Base-by-base conservation (phyloP, 495 filamentous ascomycete genomes). In the Astrothelium macrocarpum region DNA sequence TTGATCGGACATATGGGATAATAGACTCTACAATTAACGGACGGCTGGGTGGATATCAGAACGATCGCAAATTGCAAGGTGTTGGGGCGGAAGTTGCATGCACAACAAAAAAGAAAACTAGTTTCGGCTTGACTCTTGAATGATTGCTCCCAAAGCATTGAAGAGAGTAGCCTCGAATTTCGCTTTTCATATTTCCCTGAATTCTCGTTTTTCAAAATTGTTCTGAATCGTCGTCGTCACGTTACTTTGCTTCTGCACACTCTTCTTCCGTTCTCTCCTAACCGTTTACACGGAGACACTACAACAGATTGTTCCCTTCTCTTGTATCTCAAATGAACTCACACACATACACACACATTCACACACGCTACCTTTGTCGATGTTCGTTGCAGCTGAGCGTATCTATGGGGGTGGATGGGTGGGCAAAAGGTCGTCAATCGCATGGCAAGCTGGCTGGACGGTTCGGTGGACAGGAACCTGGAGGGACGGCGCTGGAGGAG, bases 371-470 rank as follows among this genome's bases (percentile, higher is more conserved):
- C 9, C 49, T 11, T 56, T 56, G 49, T 56, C 49, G 25, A 56
- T 56, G 49, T 56, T 20, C 29, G 49, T 56, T 56, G 49, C 49
- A 56, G 49, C 49, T 56, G 49, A 56, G 49, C 49, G 49, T 56
- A 56, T 56, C 49, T 56, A 56, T 56, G n/a, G 49, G 49, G 43
- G 3, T 20, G 26, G 49, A 9, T 14, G 14, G 14, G 14, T 39
- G 34, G 14, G 20, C 20, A 56, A n/a, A 5, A 20, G n/a, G n/a
- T n/a, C n/a, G n/a, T n/a, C n/a, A n/a, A n/a, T n/a, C n/a, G n/a
- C n/a, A n/a, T n/a, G n/a, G 9, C 12, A 56, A 29, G 23, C 25
- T 26, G 49, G 20, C 25, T 26, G 49, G 49, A 29, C 49, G 49
- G 49, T 56, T 56, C 49, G 49, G 49, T 56, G 49, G 49, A 56